Evolutionary conservation across 1,284 basidiomycete genomes (phyloP).

Genomic region (Ganoderma meredithae): DNA sequence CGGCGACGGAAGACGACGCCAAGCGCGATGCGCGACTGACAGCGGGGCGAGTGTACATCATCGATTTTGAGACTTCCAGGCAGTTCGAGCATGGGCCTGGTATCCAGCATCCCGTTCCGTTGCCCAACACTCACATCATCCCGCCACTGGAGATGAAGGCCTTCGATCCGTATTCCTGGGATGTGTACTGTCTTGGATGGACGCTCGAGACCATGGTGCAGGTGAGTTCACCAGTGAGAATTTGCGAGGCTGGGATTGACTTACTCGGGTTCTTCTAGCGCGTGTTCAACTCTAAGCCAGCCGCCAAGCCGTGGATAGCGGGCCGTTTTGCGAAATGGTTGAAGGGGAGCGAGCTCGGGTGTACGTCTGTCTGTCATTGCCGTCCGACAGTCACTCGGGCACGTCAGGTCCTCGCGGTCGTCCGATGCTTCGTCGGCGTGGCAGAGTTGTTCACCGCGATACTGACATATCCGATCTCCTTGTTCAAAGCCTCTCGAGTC

Average conservation of each 20-base stretch:
- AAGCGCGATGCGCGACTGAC: not conserved
- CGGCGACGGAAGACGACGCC: not conserved
- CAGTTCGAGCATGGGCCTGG: not conserved
- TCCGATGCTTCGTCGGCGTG: not conserved
- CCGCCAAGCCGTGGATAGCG: too few species aligned
- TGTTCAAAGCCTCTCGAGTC: not conserved
- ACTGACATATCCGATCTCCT: not conserved
- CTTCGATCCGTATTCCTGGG: not conserved
- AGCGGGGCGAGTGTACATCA: not conserved
- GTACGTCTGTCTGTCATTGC: not conserved
- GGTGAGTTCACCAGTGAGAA: not conserved
- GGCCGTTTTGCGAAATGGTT: not conserved
- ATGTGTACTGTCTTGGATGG: not conserved
- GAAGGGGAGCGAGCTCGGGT: not conserved
- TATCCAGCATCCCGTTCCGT: not conserved
- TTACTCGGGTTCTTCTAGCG: too few species aligned
- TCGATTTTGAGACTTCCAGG: not conserved
- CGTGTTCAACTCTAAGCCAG: too few species aligned
- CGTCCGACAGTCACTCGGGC: not conserved
- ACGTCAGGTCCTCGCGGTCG: not conserved
- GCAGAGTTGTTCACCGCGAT: not conserved
- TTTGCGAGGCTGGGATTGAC: too few species aligned
- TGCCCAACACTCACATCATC: not conserved
- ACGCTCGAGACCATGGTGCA: not conserved
- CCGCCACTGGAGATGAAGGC: not conserved